Percentiles rank a stretch among this genome's conserved stretches.
These are phyloP conservation scores for Suillus subaureus DNA, from an alignment of 768 basidiomycete species.

Conservation along the genomic window DNA sequence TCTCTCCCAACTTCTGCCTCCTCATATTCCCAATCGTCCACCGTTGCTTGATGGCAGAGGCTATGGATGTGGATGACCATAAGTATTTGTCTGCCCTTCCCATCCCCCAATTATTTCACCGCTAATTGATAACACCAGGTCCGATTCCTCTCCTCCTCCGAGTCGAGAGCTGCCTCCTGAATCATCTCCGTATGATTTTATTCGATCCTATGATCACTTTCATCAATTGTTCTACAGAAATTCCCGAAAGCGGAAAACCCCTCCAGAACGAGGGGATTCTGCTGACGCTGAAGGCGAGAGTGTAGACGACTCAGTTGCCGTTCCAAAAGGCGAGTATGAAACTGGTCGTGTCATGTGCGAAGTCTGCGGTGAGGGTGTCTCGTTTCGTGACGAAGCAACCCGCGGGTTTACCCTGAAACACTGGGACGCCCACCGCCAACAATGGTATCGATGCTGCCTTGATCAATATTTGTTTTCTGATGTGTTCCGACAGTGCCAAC, in stretches of 20 bases:
- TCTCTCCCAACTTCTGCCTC: constrained; percentile 12
- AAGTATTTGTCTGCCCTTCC: constrained; percentile 20
- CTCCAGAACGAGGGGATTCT: constrained; percentile 27
- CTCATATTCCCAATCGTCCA: neutral
- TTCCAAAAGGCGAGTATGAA: constrained; percentile 57
- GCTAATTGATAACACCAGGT: constrained; percentile 17
- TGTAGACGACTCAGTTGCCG: constrained; percentile 14
- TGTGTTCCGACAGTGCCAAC: constrained; percentile 24
- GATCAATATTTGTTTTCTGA: constrained; percentile 11
- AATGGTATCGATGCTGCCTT: constrained; percentile 45
- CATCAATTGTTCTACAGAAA: constrained; percentile 24
- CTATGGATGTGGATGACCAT: constrained; percentile 22
- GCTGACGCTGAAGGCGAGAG: constrained; percentile 17
- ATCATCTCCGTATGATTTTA: constrained; percentile 21
- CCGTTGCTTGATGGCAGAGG: constrained; percentile 14
- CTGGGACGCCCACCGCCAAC: constrained; percentile 67
- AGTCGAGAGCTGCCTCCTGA: constrained; percentile 18
- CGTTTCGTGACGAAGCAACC: constrained; percentile 65
- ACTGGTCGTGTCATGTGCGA: constrained; percentile 68
- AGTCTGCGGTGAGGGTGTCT: constrained; percentile 59
- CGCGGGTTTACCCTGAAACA: constrained; percentile 67
- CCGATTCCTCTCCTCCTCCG: constrained; percentile 12
- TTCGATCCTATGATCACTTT: constrained; percentile 21
- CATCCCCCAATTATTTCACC: constrained; percentile 18
- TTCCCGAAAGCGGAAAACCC: constrained; percentile 44